Evolutionary conservation across 2,329 filamentous ascomycete genomes (phyloP), one percentile per base, ranked within the genome.

Genomic region (Nigrospora oryzae): DNA sequence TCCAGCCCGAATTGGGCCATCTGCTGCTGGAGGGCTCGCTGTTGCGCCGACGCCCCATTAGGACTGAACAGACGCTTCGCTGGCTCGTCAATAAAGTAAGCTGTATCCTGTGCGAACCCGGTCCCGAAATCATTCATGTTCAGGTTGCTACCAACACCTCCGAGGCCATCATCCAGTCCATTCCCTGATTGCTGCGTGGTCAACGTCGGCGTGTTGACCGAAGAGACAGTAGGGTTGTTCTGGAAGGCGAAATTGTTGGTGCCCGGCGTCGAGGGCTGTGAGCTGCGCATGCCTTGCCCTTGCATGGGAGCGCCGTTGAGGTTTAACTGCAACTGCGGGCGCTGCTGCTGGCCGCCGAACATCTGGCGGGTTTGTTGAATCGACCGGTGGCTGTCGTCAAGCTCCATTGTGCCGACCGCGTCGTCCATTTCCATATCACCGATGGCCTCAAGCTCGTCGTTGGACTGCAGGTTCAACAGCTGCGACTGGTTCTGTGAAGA

Each of bases 361-460:
- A 84, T 70, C 54, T 85, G 82, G 38, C 83, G 76, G 16, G 80
- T 78, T 57, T 85, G 81, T 54, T 86, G 84, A 56, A 86, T 81
- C 33, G 81, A 77, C 51, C 78, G 73, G 42, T 83, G 75, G 53
- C 56, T 77, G 50, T 81, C 75, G 39, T 81, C 75, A 56, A 81
- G 68, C 46, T 84, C 80, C 75, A 83, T 77, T 42, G 74, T 69
- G 4, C 79, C 82, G 40, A 86, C 73, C 8, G 82, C 77, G 55
- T 95, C 89, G 58, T 97, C 91, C 84, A 97, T 86, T 58, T 97
- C 91, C 91, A 97, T 96, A 58, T 95, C 89, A 43, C 89, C 89
- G 30, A 94, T 79, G 15, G 87, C 81, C 58, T 95, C 90, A 71
- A 95, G 81, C 49, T 95, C 85, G 48, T 84, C 70, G 46, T 66